A percentile compares a stretch with the other conserved stretches of the same genome.
Conservation (phyloP, 805 yeast genomes). For the Maudiozyma saulgeensis region DNA sequence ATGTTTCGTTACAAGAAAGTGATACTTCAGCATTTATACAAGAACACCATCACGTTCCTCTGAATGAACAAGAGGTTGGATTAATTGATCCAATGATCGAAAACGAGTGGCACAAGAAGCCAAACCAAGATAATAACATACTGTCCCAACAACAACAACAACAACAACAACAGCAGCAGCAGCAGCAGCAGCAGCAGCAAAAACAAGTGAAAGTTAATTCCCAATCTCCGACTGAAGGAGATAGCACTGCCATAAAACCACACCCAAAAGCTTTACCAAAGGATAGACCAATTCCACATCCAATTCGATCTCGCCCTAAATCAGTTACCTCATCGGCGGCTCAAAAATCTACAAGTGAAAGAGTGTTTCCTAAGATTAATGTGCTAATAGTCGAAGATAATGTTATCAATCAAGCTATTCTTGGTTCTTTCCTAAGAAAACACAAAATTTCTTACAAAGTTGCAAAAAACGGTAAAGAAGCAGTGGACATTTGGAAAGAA, state of each 20-base stretch:
- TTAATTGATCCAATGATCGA: conserved; percentile 14
- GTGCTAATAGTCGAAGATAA: conserved; percentile 95
- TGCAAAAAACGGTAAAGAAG: conserved; percentile 92
- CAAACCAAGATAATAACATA: background rate
- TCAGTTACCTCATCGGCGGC: background rate
- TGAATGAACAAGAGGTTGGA: conserved; percentile 23
- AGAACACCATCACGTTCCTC: conserved; percentile 9
- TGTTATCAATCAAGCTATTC: conserved; percentile 83
- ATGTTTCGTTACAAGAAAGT: conserved; percentile 1
- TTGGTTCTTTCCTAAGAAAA: conserved; percentile 78
- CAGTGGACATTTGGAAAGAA: conserved; percentile 84
- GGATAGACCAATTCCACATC: background rate
- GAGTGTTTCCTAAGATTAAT: conserved; percentile 78
- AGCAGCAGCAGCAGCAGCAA: too few species aligned
- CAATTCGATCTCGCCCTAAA: background rate
- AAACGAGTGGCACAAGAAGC: conserved; percentile 7
- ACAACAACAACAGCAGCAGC: too few species aligned
- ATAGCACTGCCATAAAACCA: background rate
- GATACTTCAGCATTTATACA: background rate
- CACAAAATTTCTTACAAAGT: conserved; percentile 76
- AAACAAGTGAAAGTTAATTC: background rate
- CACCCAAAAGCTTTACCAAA: background rate
- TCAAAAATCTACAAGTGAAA: conserved; percentile 30
- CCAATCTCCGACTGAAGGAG: background rate
- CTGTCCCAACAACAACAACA: too few species aligned